phyloP scores from a whole-genome alignment of 805 yeast species.

The Kuraishia cidri region DNA sequence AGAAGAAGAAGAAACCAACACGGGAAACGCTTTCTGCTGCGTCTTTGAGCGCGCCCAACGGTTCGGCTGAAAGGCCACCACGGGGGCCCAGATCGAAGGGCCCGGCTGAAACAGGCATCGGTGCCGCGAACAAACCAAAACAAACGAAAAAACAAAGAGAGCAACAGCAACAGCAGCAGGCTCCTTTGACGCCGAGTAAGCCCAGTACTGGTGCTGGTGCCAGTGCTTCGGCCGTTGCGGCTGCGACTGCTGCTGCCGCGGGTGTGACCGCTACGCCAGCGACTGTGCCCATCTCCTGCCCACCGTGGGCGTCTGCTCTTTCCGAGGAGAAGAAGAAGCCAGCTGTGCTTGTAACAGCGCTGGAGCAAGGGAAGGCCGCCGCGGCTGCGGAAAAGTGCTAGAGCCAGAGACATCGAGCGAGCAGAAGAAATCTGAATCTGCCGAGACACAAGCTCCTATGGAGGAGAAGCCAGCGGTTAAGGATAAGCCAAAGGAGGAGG shows the following conservation, averaged over 20 bases:
- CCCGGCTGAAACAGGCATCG: not conserved
- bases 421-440: no score
- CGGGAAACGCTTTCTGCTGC: conserved; percentile 4
- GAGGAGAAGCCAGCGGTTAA: conserved; percentile 2
- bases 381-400: not conserved
- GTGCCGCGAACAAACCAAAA: conserved; percentile 2
- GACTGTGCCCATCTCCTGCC: no score
- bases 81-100: conserved; percentile 1
- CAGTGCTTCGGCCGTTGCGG: conserved; percentile 6
- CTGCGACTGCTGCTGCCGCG: conserved; percentile 5
- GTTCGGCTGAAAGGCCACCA: conserved; percentile 1
- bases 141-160: conserved; percentile 3
- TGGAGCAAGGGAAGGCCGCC: conserved; percentile 1
- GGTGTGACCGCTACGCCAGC: conserved; percentile 4
- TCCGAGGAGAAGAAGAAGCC: conserved; percentile 5
- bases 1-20: conserved; percentile 40
- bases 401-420: no score
- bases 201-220: conserved; percentile 13
- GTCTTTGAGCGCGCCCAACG: conserved; percentile 3
- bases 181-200: no score
- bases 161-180: not conserved
- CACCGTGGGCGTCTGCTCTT: conserved; percentile 24
- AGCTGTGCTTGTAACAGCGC: not conserved
- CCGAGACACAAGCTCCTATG: not conserved
- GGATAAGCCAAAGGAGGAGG: conserved; percentile 6